phyloP scores from a whole-genome alignment of 768 basidiomycete species.

The Baorangia bicolor region DNA sequence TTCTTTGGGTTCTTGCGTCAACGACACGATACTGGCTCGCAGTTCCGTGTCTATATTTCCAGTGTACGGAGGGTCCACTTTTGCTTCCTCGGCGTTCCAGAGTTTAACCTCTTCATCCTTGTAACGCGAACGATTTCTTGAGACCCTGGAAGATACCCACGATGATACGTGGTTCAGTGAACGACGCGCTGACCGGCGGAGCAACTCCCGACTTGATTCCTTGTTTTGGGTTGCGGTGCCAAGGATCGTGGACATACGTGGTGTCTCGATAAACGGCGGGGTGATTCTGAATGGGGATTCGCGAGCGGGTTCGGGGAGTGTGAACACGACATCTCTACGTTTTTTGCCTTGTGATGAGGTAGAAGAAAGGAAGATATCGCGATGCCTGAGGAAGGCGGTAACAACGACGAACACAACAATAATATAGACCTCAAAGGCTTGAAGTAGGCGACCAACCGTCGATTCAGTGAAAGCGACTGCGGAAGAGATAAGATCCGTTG shows the following conservation, averaged over 20 bases:
- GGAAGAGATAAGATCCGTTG: slow-evolving; percentile 8
- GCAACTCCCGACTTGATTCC: slow-evolving; percentile 8
- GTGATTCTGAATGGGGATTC: slow-evolving; percentile 27
- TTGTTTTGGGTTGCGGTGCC: slow-evolving; percentile 1
- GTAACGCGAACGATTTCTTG: slow-evolving; percentile 24
- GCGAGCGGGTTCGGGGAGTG: slow-evolving; percentile 26
- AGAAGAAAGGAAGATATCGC: not conserved
- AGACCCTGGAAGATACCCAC: slow-evolving; percentile 36
- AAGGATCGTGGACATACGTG: slow-evolving; percentile 24
- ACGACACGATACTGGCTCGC: slow-evolving; percentile 2
- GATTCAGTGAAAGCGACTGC: slow-evolving; percentile 70
- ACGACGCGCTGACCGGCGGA: slow-evolving; percentile 17
- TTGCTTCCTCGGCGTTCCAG: slow-evolving; percentile 36
- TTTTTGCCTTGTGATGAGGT: not conserved
- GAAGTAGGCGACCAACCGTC: slow-evolving; percentile 62
- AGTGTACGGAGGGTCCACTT: slow-evolving; percentile 9
- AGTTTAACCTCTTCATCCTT: slow-evolving; percentile 31
- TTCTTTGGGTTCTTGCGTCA: slow-evolving; percentile 6
- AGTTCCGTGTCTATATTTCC: not conserved
- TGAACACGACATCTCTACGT: slow-evolving; percentile 1
- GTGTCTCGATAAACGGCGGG: slow-evolving; percentile 24
- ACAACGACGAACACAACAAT: slow-evolving; percentile 59
- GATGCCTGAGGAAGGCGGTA: slow-evolving; percentile 36
- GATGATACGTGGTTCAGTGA: slow-evolving; percentile 36
- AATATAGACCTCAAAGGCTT: slow-evolving; percentile 62